phyloP scores from a whole-genome alignment of 441 rosid species.

The Isatis lusitanica region DNA sequence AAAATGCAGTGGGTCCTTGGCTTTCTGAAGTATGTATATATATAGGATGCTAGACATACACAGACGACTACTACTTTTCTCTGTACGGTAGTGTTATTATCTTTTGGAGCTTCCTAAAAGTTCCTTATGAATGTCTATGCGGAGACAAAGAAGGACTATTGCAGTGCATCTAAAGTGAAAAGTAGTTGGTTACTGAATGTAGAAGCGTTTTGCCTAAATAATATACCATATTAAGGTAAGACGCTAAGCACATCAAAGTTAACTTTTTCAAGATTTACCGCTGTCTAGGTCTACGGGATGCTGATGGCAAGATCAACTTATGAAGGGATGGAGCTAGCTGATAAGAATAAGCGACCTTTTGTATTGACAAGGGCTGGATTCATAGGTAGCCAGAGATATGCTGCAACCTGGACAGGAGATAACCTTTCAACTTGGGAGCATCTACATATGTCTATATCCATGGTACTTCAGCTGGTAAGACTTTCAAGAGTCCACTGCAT shows the following conservation, averaged over 20 bases:
- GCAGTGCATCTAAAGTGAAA: constrained; percentile 8
- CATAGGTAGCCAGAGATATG: constrained; percentile 86
- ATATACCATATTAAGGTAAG: not conserved
- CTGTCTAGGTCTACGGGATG: constrained; percentile 80
- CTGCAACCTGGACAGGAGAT: constrained; percentile 98
- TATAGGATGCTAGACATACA: not conserved
- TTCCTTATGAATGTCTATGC: constrained; percentile 5
- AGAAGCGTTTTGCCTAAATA: not conserved
- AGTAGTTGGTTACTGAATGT: not conserved
- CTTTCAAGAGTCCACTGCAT: constrained; percentile 13
- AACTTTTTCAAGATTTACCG: not conserved
- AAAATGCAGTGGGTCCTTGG: not conserved
- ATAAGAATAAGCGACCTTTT: constrained; percentile 80
- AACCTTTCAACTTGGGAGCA: constrained; percentile 96
- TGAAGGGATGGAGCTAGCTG: constrained; percentile 83
- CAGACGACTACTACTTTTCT: not conserved
- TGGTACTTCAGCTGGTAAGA: constrained; percentile 96
- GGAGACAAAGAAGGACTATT: not conserved
- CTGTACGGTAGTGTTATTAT: not conserved
- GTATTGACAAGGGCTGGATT: constrained; percentile 98
- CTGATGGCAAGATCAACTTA: constrained; percentile 92
- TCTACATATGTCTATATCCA: constrained; percentile 84
- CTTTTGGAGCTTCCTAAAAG: not conserved
- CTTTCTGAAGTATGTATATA: not conserved
- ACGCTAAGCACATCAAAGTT: not conserved